Conservation (phyloP, 495 filamentous ascomycete species). For the Daldinia grandis region DNA sequence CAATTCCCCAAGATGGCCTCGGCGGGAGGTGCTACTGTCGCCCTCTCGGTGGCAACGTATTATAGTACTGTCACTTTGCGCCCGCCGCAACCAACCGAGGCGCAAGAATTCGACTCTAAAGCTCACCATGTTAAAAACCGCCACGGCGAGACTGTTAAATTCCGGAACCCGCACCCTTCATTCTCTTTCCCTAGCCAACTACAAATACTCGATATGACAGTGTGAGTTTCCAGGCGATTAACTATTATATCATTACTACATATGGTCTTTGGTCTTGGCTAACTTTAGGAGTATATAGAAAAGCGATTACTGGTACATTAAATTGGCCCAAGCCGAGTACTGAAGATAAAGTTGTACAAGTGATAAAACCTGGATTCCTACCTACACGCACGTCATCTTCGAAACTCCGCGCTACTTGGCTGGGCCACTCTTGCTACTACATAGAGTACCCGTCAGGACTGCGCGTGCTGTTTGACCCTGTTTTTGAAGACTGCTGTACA, state of each 20-base stretch:
- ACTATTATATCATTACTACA: not conserved
- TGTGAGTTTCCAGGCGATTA: constrained; percentile 11
- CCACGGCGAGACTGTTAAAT: constrained; percentile 46
- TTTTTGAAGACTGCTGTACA: constrained; percentile 88
- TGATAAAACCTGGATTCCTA: constrained; percentile 76
- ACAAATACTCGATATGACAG: constrained; percentile 1
- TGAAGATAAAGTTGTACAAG: constrained; percentile 69
- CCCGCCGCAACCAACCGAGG: constrained; percentile 21
- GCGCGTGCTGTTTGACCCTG: constrained; percentile 92
- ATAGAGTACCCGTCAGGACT: constrained; percentile 90
- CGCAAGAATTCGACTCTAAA: constrained; percentile 40
- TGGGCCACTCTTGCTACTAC: constrained; percentile 94
- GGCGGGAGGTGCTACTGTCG: constrained; percentile 17
- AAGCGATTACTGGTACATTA: not conserved
- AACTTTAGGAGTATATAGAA: constrained; percentile 4
- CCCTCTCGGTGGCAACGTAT: constrained; percentile 40
- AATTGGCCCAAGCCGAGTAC: constrained; percentile 60
- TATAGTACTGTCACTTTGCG: constrained; percentile 40
- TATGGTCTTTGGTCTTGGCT: constrained; percentile 2
- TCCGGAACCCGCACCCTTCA: constrained; percentile 50
- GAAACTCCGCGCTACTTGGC: constrained; percentile 88
- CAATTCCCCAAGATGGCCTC: constrained; percentile 33
- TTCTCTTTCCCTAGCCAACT: constrained; percentile 18
- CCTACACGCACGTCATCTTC: constrained; percentile 60
- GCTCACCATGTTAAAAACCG: constrained; percentile 49